These are phyloP conservation scores for Bryopsis sp. DNA, from an alignment of 139 green algal genomes.

Conservation along the genomic window DNA sequence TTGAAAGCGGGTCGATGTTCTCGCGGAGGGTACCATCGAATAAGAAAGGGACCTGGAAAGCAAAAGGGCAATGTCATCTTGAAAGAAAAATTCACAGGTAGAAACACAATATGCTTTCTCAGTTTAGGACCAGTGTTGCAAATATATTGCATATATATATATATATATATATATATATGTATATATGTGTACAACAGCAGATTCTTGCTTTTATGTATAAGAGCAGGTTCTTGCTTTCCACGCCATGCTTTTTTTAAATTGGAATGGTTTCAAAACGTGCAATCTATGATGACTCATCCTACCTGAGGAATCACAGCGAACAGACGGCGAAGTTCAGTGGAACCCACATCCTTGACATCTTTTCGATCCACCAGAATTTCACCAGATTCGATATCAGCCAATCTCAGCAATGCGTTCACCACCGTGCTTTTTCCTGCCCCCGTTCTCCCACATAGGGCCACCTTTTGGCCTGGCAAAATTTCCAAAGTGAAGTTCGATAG, in stretches of 20 bases:
- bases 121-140: too few relatives aligned
- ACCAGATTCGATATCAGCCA: conserved; percentile 12
- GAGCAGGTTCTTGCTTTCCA: too few relatives aligned
- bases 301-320: not conserved
- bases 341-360: not conserved
- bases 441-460: conserved; percentile 21
- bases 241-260: too few relatives aligned
- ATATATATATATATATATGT: too few relatives aligned
- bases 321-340: not conserved
- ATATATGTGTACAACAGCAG: too few relatives aligned
- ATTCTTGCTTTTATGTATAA: too few relatives aligned
- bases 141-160: too few relatives aligned
- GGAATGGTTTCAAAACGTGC: too few relatives aligned
- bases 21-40: not conserved
- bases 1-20: too few relatives aligned
- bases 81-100: not conserved
- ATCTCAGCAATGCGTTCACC: conserved; percentile 20
- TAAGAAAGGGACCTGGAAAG: not conserved
- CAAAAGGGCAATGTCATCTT: not conserved
- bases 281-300: too few relatives aligned
- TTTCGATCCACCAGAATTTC: not conserved
- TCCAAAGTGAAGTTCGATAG: conserved; percentile 19
- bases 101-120: too few relatives aligned
- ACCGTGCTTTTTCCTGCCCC: conserved; percentile 25
- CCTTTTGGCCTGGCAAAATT: not conserved